phyloP scores from a whole-genome alignment of 2,329 filamentous ascomycete genomes.

The Byssochlamys sp. region DNA sequence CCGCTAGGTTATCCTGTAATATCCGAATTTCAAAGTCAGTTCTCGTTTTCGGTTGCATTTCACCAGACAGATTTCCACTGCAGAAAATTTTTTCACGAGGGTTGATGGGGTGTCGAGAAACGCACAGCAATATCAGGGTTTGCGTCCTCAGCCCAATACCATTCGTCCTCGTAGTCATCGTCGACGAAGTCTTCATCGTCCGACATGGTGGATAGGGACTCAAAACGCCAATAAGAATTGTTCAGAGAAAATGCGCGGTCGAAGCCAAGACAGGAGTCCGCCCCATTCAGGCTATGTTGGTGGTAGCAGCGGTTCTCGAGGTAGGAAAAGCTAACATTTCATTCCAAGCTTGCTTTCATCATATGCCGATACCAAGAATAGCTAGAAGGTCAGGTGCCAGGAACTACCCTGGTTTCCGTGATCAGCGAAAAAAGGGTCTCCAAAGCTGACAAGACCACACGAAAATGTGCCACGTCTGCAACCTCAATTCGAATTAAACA shows the following conservation, averaged over 20 bases:
- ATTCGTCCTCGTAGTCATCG: constrained; percentile 20
- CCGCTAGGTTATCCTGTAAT: constrained; percentile 35
- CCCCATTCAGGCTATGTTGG: not conserved
- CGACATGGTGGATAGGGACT: constrained; percentile 19
- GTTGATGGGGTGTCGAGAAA: not conserved
- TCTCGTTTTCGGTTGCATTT: not conserved
- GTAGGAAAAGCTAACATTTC: not conserved
- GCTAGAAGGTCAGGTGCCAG: not conserved
- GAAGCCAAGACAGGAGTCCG: not conserved
- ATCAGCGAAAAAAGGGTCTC: not conserved
- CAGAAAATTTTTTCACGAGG: not conserved
- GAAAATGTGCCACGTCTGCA: not conserved
- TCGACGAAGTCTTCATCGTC: constrained; percentile 31
- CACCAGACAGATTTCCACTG: not conserved
- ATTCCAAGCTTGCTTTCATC: not conserved
- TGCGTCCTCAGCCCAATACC: constrained; percentile 26
- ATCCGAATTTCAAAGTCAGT: not conserved
- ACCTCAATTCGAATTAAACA: not conserved
- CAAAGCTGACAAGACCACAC: not conserved
- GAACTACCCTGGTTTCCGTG: not conserved
- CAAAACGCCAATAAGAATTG: not conserved
- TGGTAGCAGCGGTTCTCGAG: not conserved
- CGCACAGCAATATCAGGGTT: constrained; percentile 27
- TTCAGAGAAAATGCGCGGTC: not conserved
- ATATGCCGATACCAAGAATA: not conserved